These are phyloP conservation scores for Peterozyma xylosa DNA, from an alignment of 805 yeast genomes.

Conservation along the genomic window DNA sequence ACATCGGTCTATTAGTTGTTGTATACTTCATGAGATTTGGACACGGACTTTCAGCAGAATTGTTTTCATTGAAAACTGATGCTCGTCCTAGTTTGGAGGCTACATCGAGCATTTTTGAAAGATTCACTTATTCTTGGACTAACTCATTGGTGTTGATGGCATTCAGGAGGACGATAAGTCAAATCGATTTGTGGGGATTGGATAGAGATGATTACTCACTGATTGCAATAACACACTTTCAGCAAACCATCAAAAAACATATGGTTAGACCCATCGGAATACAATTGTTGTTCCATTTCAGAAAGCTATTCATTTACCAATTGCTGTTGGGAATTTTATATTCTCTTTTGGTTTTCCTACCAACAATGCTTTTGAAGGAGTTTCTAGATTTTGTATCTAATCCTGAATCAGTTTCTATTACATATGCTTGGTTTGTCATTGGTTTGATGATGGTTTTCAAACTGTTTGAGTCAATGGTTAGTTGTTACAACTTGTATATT, in stretches of 20 bases:
- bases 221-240: conserved; percentile 52
- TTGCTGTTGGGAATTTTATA: conserved; percentile 65
- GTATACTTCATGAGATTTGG: conserved; percentile 56
- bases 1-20: conserved; percentile 35
- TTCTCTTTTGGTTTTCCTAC: conserved; percentile 62
- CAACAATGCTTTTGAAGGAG: conserved; percentile 69
- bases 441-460: conserved; percentile 60
- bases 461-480: conserved; percentile 49
- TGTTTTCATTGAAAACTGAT: conserved; percentile 38
- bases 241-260: conserved; percentile 38
- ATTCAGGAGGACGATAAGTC: conserved; percentile 43
- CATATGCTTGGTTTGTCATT: conserved; percentile 85
- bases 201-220: conserved; percentile 74
- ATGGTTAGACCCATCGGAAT: too few relatives aligned
- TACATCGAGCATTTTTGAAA: conserved; percentile 48
- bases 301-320: conserved; percentile 49
- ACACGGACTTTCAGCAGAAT: conserved; percentile 52
- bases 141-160: conserved; percentile 64
- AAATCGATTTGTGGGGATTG: conserved; percentile 79
- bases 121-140: conserved; percentile 71
- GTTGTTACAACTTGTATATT: conserved; percentile 76
- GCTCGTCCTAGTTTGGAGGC: conserved; percentile 73
- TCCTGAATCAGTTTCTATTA: conserved; percentile 48
- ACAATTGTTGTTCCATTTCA: too few relatives aligned
- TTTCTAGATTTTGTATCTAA: conserved; percentile 79